These are phyloP conservation scores for Didymella segeticola DNA, from an alignment of 2,329 filamentous ascomycete species.

Conservation along the genomic window DNA sequence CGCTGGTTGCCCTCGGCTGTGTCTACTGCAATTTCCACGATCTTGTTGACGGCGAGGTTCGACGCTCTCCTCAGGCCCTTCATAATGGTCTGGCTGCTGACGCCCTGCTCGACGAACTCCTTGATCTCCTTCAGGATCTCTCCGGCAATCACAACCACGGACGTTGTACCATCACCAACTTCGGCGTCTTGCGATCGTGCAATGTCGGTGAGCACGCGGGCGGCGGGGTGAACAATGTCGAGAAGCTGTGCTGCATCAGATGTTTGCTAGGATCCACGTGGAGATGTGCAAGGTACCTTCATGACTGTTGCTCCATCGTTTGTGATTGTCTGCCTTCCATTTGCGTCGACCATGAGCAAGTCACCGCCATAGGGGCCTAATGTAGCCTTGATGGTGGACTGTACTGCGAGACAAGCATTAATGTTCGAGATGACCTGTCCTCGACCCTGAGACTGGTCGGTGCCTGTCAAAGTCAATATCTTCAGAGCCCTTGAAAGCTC, in stretches of 20 bases:
- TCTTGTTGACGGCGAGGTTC: constrained; percentile 94
- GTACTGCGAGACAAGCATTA: constrained; percentile 95
- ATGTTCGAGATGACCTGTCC: constrained; percentile 98
- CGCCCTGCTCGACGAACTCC: constrained; percentile 93
- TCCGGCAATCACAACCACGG: constrained; percentile 95
- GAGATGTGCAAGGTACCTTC: constrained; percentile 69
- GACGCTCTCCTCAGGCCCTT: constrained; percentile 91
- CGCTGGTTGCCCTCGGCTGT: constrained; percentile 82
- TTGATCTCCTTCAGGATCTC: constrained; percentile 97
- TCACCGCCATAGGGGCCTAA: constrained; percentile 97
- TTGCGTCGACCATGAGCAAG: constrained; percentile 91
- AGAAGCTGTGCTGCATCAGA: constrained; percentile 70
- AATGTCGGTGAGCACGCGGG: constrained; percentile 96
- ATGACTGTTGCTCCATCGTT: constrained; percentile 99
- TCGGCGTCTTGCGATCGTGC: constrained; percentile 98
- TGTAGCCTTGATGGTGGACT: constrained; percentile 93
- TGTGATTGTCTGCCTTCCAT: constrained; percentile 96
- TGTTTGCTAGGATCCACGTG: not conserved
- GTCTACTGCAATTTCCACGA: constrained; percentile 94
- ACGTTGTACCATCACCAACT: constrained; percentile 97
- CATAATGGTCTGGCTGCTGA: constrained; percentile 96
- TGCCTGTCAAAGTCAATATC: constrained; percentile 66
- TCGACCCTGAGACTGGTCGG: constrained; percentile 95
- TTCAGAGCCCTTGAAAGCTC: constrained; percentile 23
- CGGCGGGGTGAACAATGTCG: constrained; percentile 97